These are phyloP conservation scores for Tanacetum coccineum DNA, from an alignment of 129 eudicot species.

Conservation along the genomic window DNA sequence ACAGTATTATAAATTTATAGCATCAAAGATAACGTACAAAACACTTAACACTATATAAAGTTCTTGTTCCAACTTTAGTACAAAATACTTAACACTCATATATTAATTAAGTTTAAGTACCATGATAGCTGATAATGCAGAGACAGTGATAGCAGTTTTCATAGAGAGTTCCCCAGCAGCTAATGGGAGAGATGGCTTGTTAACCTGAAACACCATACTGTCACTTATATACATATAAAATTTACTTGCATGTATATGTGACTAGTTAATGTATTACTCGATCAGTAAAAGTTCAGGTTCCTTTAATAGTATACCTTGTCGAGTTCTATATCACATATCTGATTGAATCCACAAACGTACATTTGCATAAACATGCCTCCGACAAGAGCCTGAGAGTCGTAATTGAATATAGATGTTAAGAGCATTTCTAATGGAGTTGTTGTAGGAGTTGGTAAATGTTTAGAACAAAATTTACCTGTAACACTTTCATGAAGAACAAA, in stretches of 20 bases:
- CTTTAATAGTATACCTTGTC: conserved; percentile 7
- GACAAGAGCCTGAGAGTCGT: conserved; percentile 18
- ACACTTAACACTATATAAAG: too few species aligned
- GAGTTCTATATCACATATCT: conserved; percentile 29
- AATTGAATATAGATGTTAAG: background rate
- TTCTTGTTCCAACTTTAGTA: too few species aligned
- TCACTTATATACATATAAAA: background rate
- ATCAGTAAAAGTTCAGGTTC: too few species aligned
- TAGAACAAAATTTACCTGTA: conserved; percentile 16
- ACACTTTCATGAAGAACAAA: conserved; percentile 13
- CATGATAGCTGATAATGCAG: conserved; percentile 25
- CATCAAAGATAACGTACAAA: background rate
- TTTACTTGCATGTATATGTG: too few species aligned
- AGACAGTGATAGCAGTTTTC: conserved; percentile 22
- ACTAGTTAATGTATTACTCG: background rate
- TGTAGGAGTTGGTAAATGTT: background rate
- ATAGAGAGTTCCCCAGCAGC: conserved; percentile 28
- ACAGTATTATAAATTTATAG: background rate
- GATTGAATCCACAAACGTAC: conserved; percentile 29
- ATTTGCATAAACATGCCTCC: conserved; percentile 34
- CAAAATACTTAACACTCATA: too few species aligned
- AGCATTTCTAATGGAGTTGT: background rate
- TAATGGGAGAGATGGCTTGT: conserved; percentile 30
- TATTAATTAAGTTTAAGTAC: conserved; percentile 12
- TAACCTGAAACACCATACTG: conserved; percentile 18